Conservation (phyloP, 1,284 basidiomycete species). For the Cystobasidiaceae sp. region DNA sequence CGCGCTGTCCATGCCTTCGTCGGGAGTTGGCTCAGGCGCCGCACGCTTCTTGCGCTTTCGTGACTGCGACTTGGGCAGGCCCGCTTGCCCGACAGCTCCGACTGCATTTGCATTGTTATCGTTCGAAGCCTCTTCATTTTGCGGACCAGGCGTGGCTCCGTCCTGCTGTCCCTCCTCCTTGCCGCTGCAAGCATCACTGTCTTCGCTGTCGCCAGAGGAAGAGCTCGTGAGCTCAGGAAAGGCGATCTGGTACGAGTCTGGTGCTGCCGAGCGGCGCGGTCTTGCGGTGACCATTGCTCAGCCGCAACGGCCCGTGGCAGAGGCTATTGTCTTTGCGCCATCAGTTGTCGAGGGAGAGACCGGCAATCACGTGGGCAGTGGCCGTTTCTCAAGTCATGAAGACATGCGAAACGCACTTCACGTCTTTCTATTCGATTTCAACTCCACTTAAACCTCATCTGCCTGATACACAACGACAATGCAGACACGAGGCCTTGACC, state of each 20-base stretch:
- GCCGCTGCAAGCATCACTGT: not conserved
- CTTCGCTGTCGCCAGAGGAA: not conserved
- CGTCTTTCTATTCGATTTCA: too few relatives aligned
- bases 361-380: not conserved
- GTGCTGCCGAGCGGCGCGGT: slow-evolving; percentile 20
- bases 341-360: not conserved
- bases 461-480: too few relatives aligned
- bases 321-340: not conserved
- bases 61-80: too few relatives aligned
- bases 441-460: too few relatives aligned
- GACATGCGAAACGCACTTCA: too few relatives aligned
- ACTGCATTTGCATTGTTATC: too few relatives aligned
- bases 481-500: too few relatives aligned
- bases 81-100: too few relatives aligned
- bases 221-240: slow-evolving; percentile 11
- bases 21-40: not conserved
- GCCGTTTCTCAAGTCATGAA: too few relatives aligned
- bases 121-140: too few relatives aligned
- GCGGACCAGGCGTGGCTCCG: too few relatives aligned
- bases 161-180: too few relatives aligned
- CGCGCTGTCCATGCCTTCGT: slow-evolving; percentile 5
- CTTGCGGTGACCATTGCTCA: slow-evolving; percentile 1
- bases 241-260: slow-evolving; percentile 18
- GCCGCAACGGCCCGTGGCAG: not conserved
- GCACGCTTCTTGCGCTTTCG: slow-evolving; percentile 11